These are phyloP conservation scores for Kregervanrija pseudodelftensis DNA, from an alignment of 805 yeast genomes.

Conservation along the genomic window DNA sequence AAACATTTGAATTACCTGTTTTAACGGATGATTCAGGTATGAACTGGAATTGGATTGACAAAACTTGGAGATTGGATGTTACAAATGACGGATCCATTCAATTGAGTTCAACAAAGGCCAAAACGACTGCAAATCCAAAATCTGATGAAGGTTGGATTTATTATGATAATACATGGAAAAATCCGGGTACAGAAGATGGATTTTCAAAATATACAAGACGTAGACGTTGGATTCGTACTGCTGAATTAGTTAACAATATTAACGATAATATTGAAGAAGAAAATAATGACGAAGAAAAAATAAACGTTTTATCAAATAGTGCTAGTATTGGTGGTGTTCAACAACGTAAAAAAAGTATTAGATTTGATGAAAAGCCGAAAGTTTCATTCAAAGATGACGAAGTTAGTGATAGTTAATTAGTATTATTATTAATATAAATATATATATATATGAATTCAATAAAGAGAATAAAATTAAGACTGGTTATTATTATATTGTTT, in stretches of 20 bases:
- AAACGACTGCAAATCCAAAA: conserved; percentile 62
- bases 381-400: conserved; percentile 5
- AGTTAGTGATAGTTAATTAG: background rate
- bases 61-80: conserved; percentile 83
- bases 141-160: conserved; percentile 82
- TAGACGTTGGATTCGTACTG: conserved; percentile 94
- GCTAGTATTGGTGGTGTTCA: conserved; percentile 14
- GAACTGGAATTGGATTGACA: conserved; percentile 93
- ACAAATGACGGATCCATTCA: conserved; percentile 84
- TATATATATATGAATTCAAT: no score
- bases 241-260: conserved; percentile 55
- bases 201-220: conserved; percentile 89
- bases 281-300: background rate
- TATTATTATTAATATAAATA: no score
- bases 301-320: conserved; percentile 2
- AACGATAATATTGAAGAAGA: background rate
- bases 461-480: no score
- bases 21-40: conserved; percentile 55
- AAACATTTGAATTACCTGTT: conserved; percentile 73
- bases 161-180: conserved; percentile 91
- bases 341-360: conserved; percentile 19
- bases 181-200: conserved; percentile 80
- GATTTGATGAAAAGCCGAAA: conserved; percentile 20
- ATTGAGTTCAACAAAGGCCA: conserved; percentile 51
- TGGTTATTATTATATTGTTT: no score